phyloP scores from a whole-genome alignment of 345 rosid species.

The Aegle marmelos region DNA sequence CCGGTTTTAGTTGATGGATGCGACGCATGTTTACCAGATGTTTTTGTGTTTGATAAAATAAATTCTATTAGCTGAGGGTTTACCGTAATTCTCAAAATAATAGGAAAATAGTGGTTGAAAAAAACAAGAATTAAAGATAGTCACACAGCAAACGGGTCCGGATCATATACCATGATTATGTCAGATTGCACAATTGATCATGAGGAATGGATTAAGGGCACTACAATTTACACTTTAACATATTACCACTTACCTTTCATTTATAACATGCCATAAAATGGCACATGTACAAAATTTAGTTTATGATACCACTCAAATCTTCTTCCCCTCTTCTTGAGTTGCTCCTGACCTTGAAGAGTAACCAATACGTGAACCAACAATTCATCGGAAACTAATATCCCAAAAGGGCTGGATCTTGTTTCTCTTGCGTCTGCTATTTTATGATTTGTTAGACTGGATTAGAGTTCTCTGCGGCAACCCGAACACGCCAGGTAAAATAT shows the following conservation, averaged over 20 bases:
- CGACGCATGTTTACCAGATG: too few relatives aligned
- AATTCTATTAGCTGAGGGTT: background rate
- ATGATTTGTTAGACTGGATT: slow-evolving; percentile 41
- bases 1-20: background rate
- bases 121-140: background rate
- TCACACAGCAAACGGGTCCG: too few relatives aligned
- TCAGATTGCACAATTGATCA: background rate
- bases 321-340: background rate
- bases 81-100: background rate
- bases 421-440: background rate
- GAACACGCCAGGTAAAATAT: slow-evolving; percentile 42
- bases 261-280: background rate
- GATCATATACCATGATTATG: background rate
- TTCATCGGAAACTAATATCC: background rate
- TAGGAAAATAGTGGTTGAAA: background rate
- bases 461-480: slow-evolving; percentile 30
- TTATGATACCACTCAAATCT: background rate
- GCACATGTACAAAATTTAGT: background rate
- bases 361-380: background rate
- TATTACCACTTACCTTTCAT: background rate
- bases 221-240: background rate
- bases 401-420: background rate
- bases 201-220: background rate
- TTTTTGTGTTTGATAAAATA: background rate
- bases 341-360: background rate